phyloP scores from a whole-genome alignment of 169 alveolate species.

The Plasmodium blacklocki region DNA sequence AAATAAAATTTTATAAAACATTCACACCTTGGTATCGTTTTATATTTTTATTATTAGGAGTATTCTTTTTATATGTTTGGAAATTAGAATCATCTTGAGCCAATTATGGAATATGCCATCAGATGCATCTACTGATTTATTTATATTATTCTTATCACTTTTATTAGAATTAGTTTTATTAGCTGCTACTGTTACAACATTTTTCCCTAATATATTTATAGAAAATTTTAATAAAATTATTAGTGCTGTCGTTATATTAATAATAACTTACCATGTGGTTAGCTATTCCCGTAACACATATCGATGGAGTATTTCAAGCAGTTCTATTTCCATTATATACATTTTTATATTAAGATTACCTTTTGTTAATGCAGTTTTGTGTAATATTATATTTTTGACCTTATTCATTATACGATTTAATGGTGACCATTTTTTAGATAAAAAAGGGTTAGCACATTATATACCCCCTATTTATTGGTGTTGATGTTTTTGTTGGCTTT shows the following conservation, averaged over 20 bases:
- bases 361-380: conserved; percentile 80
- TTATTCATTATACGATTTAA: conserved; percentile 60
- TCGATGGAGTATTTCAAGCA: conserved; percentile 81
- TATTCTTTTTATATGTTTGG: conserved; percentile 77
- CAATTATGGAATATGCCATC: conserved; percentile 50
- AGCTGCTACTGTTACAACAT: conserved; percentile 72
- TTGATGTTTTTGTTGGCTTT: conserved; percentile 85
- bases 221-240: conserved; percentile 77
- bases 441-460: conserved; percentile 78
- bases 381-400: conserved; percentile 78
- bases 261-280: conserved; percentile 72
- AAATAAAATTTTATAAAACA: conserved; percentile 79
- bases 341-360: conserved; percentile 80
- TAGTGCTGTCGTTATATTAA: conserved; percentile 58
- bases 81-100: conserved; percentile 57
- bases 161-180: conserved; percentile 56
- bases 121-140: conserved; percentile 39
- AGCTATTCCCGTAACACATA: conserved; percentile 70
- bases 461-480: conserved; percentile 87
- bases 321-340: conserved; percentile 85
- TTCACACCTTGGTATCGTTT: conserved; percentile 83
- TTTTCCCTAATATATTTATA: conserved; percentile 63
- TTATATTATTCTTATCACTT: conserved; percentile 43
- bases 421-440: conserved; percentile 61
- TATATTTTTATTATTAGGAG: conserved; percentile 76